Evolutionary conservation across 2,329 filamentous ascomycete genomes (phyloP).

Genomic region (Furcasterigmium sp.): DNA sequence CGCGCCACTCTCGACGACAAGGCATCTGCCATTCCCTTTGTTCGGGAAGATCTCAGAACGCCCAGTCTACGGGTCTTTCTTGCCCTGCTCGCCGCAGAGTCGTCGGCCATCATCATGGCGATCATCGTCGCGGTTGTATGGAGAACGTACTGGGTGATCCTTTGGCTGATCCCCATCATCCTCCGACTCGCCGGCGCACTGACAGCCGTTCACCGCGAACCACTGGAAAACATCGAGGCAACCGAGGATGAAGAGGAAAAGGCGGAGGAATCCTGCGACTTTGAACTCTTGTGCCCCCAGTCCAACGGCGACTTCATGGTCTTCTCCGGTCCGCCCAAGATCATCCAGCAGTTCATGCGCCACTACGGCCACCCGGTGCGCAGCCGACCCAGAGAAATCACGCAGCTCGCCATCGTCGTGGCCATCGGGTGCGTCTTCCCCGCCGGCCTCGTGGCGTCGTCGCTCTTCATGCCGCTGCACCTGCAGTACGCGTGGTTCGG

Average conservation of each 20-base stretch:
- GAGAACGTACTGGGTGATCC: conserved; percentile 6
- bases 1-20: conserved; percentile 5
- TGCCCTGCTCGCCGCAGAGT: conserved; percentile 5
- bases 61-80: conserved; percentile 1
- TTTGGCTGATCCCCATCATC: conserved; percentile 8
- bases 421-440: conserved; percentile 12
- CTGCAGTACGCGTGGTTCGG: conserved; percentile 15
- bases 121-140: background rate
- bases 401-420: conserved; percentile 9
- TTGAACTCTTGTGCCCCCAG: conserved; percentile 12
- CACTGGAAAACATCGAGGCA: background rate
- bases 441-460: conserved; percentile 8
- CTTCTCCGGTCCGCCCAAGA: conserved; percentile 1
- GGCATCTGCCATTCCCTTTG: conserved; percentile 2
- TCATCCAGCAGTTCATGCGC: conserved; percentile 13
- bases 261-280: conserved; percentile 4
- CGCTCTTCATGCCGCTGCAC: conserved; percentile 12
- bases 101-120: conserved; percentile 2
- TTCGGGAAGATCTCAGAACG: conserved; percentile 5
- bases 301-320: conserved; percentile 14
- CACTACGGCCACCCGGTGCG: conserved; percentile 16
- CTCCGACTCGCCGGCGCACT: conserved; percentile 8
- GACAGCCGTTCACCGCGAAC: conserved; percentile 9
- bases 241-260: background rate
- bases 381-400: conserved; percentile 10